Percentiles rank a stretch among this genome's conserved stretches.
These are phyloP conservation scores for Coemansia sp. DNA, from an alignment of 192 early-diverging fungal species.

Conservation along the genomic window DNA sequence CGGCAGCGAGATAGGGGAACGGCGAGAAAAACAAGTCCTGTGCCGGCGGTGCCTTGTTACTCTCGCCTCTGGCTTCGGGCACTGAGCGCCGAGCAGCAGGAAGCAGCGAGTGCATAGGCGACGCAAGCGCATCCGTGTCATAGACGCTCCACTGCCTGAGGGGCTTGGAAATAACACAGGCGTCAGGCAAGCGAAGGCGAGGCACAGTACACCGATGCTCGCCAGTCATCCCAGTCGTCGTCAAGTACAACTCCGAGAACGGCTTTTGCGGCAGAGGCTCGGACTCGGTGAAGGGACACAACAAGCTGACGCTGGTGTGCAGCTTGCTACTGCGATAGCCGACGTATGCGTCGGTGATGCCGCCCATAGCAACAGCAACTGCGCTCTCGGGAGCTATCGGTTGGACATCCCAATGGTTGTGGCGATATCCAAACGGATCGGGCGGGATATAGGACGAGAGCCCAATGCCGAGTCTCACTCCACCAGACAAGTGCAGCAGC, in stretches of 20 bases:
- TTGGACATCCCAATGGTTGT: slow-evolving; percentile 57
- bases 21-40: slow-evolving; percentile 50
- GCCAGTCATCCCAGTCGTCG: background rate
- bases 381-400: slow-evolving; percentile 53
- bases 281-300: slow-evolving; percentile 43
- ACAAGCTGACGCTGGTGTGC: slow-evolving; percentile 48
- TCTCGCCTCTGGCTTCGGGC: background rate
- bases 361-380: slow-evolving; percentile 7
- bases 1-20: slow-evolving; percentile 14
- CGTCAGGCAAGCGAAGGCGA: slow-evolving; percentile 24
- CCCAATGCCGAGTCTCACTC: slow-evolving; percentile 56
- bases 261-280: background rate
- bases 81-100: background rate
- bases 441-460: slow-evolving; percentile 53
- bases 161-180: slow-evolving; percentile 22
- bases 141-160: slow-evolving; percentile 30
- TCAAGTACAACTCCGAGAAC: slow-evolving; percentile 35
- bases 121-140: slow-evolving; percentile 43
- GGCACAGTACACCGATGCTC: background rate
- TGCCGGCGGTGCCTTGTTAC: background rate
- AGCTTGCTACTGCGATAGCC: slow-evolving; percentile 51
- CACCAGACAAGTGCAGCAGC: slow-evolving; percentile 48
- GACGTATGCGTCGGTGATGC: slow-evolving; percentile 43
- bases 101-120: slow-evolving; percentile 51
- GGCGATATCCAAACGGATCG: slow-evolving; percentile 30